phyloP scores from a whole-genome alignment of 2,329 filamentous ascomycete species.

The Colletotrichum sansevieriae region DNA sequence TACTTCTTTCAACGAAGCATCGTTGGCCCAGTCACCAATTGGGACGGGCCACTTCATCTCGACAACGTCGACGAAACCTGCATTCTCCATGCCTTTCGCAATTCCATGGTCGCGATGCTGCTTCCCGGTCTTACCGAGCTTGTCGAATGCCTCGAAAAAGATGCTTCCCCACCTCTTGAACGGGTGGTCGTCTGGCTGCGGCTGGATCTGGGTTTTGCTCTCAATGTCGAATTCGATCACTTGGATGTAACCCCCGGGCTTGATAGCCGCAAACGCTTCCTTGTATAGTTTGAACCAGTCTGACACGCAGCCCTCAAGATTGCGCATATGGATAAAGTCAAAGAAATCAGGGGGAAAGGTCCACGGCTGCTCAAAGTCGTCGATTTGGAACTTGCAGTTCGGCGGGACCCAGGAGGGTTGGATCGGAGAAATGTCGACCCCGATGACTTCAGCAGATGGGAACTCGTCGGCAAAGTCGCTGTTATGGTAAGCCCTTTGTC shows the following conservation, averaged over 20 bases:
- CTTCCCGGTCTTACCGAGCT: too few species aligned
- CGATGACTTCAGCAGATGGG: slow-evolving; percentile 58
- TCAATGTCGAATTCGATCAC: slow-evolving; percentile 47
- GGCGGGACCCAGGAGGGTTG: slow-evolving; percentile 58
- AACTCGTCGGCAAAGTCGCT: slow-evolving; percentile 64
- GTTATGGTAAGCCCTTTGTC: background rate
- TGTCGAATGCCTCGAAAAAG: too few species aligned
- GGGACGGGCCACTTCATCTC: too few species aligned
- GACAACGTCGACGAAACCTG: too few species aligned
- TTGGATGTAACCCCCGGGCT: slow-evolving; percentile 53
- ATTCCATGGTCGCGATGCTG: too few species aligned
- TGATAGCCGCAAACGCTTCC: slow-evolving; percentile 64
- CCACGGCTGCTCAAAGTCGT: slow-evolving; percentile 58
- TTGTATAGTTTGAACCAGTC: slow-evolving; percentile 69
- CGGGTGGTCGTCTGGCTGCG: background rate
- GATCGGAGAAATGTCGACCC: slow-evolving; percentile 69
- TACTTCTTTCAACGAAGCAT: too few species aligned
- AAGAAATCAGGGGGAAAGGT: slow-evolving; percentile 52
- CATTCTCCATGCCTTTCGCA: too few species aligned
- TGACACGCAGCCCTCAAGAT: slow-evolving; percentile 69
- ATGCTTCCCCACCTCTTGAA: too few species aligned
- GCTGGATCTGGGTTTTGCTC: slow-evolving; percentile 26
- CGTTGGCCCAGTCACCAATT: too few species aligned
- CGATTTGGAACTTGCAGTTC: slow-evolving; percentile 55
- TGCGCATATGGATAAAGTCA: slow-evolving; percentile 72